A percentile compares a stretch with the other conserved stretches of the same genome.
Conservation (phyloP, 768 basidiomycete species). For the Auriscalpium microsporum region DNA sequence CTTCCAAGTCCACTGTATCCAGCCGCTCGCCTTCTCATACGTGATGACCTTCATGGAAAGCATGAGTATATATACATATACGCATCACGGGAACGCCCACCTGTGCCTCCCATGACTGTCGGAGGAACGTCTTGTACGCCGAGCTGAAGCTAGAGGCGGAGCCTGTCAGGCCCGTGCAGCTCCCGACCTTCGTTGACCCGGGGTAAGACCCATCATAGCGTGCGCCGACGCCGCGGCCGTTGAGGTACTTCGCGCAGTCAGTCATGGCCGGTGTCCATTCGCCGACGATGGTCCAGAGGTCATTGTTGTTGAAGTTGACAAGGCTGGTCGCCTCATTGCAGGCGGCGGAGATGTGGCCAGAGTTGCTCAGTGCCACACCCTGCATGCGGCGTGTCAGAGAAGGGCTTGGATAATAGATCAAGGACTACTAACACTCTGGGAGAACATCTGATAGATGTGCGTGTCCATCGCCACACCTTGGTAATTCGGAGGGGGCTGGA, state of each 20-base stretch:
- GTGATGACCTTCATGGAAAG: constrained; percentile 32
- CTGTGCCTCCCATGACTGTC: constrained; percentile 83
- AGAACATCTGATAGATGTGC: constrained; percentile 74
- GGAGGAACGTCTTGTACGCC: constrained; percentile 72
- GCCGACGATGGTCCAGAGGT: constrained; percentile 78
- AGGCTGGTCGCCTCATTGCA: constrained; percentile 43
- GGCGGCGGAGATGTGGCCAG: constrained; percentile 52
- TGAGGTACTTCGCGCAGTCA: constrained; percentile 76
- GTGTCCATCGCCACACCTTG: constrained; percentile 73
- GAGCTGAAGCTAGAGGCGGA: constrained; percentile 64
- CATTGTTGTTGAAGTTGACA: constrained; percentile 29
- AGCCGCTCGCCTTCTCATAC: constrained; percentile 62
- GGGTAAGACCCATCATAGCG: constrained; percentile 48
- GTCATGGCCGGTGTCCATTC: constrained; percentile 80
- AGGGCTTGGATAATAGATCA: neutral
- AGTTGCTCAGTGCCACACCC: constrained; percentile 37
- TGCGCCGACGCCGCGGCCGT: constrained; percentile 68
- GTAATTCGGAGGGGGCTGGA: constrained; percentile 42
- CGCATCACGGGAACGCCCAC: constrained; percentile 23
- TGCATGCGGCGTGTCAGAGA: constrained; percentile 14
- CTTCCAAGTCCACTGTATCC: constrained; percentile 85
- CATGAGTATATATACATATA: neutral
- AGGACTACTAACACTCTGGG: constrained; percentile 35
- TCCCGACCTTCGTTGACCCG: constrained; percentile 63
- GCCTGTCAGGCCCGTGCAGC: constrained; percentile 68